Evolutionary conservation across 768 basidiomycete genomes (phyloP), one percentile per base, ranked within the genome.

Genomic region (Leucosporidium creatinivorum): DNA sequence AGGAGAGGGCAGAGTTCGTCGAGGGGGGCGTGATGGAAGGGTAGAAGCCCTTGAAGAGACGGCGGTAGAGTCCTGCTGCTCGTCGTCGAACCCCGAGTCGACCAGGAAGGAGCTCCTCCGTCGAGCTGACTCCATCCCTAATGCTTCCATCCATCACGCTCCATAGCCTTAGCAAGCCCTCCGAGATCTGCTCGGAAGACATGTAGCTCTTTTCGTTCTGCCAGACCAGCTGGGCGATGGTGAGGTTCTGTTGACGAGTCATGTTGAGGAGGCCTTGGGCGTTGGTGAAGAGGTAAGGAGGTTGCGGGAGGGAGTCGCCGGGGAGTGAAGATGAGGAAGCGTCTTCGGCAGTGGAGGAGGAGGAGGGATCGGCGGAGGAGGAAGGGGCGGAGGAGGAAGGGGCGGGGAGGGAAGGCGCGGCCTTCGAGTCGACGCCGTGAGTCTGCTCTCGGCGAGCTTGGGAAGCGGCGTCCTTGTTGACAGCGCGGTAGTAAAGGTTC

Each of bases 401-500:
- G n/a, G 6, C 54, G 44, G 0, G 58, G 13, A 4, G 23, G 39
- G 39, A 58, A 23, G 30, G 44, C 5, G 25, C 23, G 30, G 23
- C n/a, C n/a, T n/a, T 31, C 18, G 31, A 12, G 6, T 48, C 54
- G 30, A 70, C 28, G 9, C 73, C 77, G 58, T 77, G 76, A 13
- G 71, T 66, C 51, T 78, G 75, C 30, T 78, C 74, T 21, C 75
- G 80, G 48, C 93, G 84, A 44, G 91, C 87, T 21, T 85, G 85
- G 66, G 91, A 89, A 6, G 93, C 92, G 15, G 80, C 81, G 62
- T 81, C 81, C 79, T 93, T 92, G 78, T 93, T 85, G 31, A 93
- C 89, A 23, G 89, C 86, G 78, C 91, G 91, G 82, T 96, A 97
- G 77, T 90, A 97, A 69, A 96, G 76, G 76, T 97, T 97, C 80